phyloP scores from a whole-genome alignment of 192 early-diverging fungal species.

The Cladochytrium replicatum region DNA sequence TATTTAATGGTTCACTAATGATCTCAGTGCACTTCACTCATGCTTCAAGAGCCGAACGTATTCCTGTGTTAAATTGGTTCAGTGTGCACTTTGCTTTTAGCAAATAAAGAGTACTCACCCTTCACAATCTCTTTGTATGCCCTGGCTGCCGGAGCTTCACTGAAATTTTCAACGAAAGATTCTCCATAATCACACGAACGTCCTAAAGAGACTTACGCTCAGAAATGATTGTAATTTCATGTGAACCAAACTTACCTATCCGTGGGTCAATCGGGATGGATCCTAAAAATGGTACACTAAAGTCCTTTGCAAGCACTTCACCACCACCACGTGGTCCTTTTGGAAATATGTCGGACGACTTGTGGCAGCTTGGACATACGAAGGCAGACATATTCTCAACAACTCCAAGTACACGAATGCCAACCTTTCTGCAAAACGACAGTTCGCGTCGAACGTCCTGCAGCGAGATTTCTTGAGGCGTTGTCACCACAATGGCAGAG shows the following conservation, averaged over 20 bases:
- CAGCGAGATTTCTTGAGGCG: constrained; percentile 71
- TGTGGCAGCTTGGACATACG: constrained; percentile 40
- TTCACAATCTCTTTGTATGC: constrained; percentile 33
- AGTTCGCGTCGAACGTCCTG: constrained; percentile 52
- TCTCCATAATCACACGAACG: constrained; percentile 69
- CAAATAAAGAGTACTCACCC: too few species aligned
- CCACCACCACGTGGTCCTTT: constrained; percentile 67
- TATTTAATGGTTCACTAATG: too few species aligned
- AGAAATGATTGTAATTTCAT: not conserved
- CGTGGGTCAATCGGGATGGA: constrained; percentile 85
- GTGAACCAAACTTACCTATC: constrained; percentile 29
- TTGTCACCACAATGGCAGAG: constrained; percentile 92
- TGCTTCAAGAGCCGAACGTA: too few species aligned
- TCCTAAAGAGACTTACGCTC: not conserved
- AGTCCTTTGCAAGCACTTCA: constrained; percentile 80
- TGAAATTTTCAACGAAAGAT: constrained; percentile 79
- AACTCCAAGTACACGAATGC: constrained; percentile 34
- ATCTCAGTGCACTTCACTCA: too few species aligned
- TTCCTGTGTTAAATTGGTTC: too few species aligned
- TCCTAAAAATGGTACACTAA: constrained; percentile 78
- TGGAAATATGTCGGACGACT: constrained; percentile 79
- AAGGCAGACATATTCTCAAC: constrained; percentile 50
- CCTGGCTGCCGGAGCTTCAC: constrained; percentile 69
- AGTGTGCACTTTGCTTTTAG: too few species aligned
- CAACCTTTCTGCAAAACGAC: constrained; percentile 45